Evolutionary conservation across 306 rosid species (phyloP).

Genomic region (Lupinus albus): DNA sequence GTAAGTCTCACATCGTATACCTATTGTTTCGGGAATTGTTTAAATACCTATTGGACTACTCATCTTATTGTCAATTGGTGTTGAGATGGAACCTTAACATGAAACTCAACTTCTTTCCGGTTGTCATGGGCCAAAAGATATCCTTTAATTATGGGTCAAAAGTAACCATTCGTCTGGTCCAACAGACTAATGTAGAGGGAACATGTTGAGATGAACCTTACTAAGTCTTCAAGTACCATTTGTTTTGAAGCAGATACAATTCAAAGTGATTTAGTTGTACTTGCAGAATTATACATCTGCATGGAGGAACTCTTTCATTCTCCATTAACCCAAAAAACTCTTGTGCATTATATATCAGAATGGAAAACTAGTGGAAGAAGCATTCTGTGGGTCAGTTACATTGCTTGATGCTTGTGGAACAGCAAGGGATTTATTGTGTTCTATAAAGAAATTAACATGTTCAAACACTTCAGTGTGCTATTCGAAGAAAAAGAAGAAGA

Average conservation of each 20-base stretch:
- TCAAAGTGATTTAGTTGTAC: slow-evolving; percentile 50
- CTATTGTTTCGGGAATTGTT: no score
- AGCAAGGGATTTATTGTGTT: slow-evolving; percentile 50
- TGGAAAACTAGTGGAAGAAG: slow-evolving; percentile 51
- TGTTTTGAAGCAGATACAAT: slow-evolving; percentile 43
- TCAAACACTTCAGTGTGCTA: slow-evolving; percentile 56
- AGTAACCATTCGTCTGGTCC: no score
- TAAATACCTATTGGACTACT: no score
- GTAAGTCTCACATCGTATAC: no score
- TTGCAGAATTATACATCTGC: slow-evolving; percentile 59
- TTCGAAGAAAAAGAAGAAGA: no score
- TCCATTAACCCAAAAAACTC: slow-evolving; percentile 55
- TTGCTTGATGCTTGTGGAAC: slow-evolving; percentile 60
- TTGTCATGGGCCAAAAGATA: no score
- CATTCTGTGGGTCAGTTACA: no score
- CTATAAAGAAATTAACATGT: slow-evolving; percentile 58
- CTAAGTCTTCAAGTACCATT: slow-evolving; percentile 26
- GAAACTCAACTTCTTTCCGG: no score
- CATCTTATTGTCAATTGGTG: no score
- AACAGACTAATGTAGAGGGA: no score
- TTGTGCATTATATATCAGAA: slow-evolving; percentile 47
- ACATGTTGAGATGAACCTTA: slow-evolving; percentile 43
- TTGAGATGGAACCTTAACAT: no score
- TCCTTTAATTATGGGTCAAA: no score
- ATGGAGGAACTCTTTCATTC: slow-evolving; percentile 58